Evolutionary conservation across 2,329 filamentous ascomycete species (phyloP).

Genomic region (Leptographium galeiforme): DNA sequence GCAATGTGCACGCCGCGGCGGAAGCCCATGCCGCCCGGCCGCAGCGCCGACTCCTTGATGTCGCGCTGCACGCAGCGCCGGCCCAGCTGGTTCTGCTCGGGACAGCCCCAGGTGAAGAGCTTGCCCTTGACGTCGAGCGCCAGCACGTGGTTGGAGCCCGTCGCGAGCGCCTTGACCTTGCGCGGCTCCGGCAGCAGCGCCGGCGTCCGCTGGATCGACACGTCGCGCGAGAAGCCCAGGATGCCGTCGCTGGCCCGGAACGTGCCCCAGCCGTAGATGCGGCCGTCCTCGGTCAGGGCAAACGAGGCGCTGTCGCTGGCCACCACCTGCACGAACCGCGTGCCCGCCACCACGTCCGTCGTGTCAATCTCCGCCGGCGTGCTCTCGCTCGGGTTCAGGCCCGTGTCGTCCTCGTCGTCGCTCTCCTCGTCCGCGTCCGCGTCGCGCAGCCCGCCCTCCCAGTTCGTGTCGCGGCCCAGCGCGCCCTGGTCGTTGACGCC

Average conservation of each 20-base stretch:
- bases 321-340: conserved; percentile 42
- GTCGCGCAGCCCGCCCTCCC: conserved; percentile 44
- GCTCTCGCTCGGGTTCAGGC: conserved; percentile 49
- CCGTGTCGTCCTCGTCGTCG: conserved; percentile 21
- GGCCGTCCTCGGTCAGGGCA: conserved; percentile 59
- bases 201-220: conserved; percentile 32
- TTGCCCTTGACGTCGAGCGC: conserved; percentile 52
- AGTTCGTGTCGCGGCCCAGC: conserved; percentile 58
- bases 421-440: conserved; percentile 33
- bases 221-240: conserved; percentile 19
- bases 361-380: conserved; percentile 47
- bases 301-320: conserved; percentile 67
- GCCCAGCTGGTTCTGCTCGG: conserved; percentile 52
- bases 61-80: conserved; percentile 48
- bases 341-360: conserved; percentile 15
- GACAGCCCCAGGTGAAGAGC: conserved; percentile 59
- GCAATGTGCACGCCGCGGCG: conserved; percentile 46
- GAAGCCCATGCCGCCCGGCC: conserved; percentile 20
- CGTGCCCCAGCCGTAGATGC: conserved; percentile 73
- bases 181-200: conserved; percentile 47
- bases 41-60: conserved; percentile 19
- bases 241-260: conserved; percentile 50
- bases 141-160: conserved; percentile 58
- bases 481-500: conserved; percentile 79
- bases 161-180: conserved; percentile 50